phyloP scores from a whole-genome alignment of 1,284 basidiomycete species.

The Xerocomus tenax region DNA sequence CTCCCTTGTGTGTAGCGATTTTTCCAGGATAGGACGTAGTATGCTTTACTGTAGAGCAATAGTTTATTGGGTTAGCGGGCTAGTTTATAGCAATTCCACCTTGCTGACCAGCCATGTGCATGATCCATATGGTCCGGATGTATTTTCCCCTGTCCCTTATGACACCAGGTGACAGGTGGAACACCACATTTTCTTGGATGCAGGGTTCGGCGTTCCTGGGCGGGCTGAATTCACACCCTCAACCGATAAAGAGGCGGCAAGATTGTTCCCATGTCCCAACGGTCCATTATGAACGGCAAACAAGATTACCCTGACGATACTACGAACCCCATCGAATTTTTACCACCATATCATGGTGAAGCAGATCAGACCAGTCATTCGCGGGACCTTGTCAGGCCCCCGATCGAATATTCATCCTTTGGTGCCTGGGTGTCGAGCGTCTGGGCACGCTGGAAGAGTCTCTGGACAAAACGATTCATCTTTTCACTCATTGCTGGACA shows the following conservation, averaged over 20 bases:
- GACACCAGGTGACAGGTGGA: background rate
- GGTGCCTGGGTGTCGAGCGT: conserved; percentile 45
- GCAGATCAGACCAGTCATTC: background rate
- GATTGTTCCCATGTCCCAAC: conserved; percentile 9
- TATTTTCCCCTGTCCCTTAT: background rate
- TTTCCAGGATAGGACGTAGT: conserved; percentile 84
- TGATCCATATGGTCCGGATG: background rate
- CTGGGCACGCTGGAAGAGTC: conserved; percentile 51
- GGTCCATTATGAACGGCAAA: conserved; percentile 25
- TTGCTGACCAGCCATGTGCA: background rate
- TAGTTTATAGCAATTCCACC: background rate
- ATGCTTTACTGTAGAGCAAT: conserved; percentile 31
- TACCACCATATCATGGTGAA: background rate
- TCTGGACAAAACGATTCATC: conserved; percentile 67
- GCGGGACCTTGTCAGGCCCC: conserved; percentile 30
- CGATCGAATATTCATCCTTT: conserved; percentile 56
- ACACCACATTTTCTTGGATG: conserved; percentile 11
- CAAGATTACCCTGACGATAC: conserved; percentile 14
- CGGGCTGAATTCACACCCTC: background rate
- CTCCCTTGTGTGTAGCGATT: conserved; percentile 47
- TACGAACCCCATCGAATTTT: background rate
- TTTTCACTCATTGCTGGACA: conserved; percentile 69
- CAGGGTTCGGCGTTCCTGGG: background rate
- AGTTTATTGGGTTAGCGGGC: conserved; percentile 6
- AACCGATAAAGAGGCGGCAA: conserved; percentile 13